Base-by-base conservation (phyloP, 768 basidiomycete genomes). In the Mycena floridula region DNA sequence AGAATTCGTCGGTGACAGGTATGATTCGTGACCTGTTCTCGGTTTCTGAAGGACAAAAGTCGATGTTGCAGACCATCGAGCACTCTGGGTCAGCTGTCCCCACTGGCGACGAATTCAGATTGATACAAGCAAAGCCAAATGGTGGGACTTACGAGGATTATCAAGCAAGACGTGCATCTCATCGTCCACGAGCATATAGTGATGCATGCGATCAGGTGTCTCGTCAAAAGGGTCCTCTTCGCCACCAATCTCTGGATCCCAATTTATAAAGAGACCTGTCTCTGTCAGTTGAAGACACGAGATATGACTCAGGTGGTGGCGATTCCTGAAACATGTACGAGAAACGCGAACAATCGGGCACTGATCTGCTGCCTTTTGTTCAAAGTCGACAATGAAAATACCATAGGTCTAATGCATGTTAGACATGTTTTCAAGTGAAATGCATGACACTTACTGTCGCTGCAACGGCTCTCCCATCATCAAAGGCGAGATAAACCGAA, bases 261-360 rank as follows among this genome's bases (percentile, higher is more conserved):
- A 76, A 44, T 73, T 78, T 26, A 79, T 50, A 47, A 67, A 81
- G 11, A 81, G 47, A 0, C 71, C 73, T 0, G 75, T 74, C 22
- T 75, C 69, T 0, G 75, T 74, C 62, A 79, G 67, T 54, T 80
- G 77, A 18, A 81, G 64, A 51, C 77, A 81, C 21, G 68, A 67
- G n/a, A 79, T 54, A 44, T 46, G 49, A 15, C 28, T 44, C 22
- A 74, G 54, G 39, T 50, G 53, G 1, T 51, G 40, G 1, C 57
- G 54, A 35, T 67, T 53, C 13, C 55, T 58, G 40, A 71, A 63
- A 38, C 51, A 57, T 4, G 59, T 62, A 22, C 18, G 32, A 35
- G 32, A 35, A 35, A 15, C 32, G 32, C 15, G n/a, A n/a, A n/a
- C n/a, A 35, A 35, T 13, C 15, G 7, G 32, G 18, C 3, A 35